phyloP scores from a whole-genome alignment of 345 rosid genomes.

The Citrus maxima region DNA sequence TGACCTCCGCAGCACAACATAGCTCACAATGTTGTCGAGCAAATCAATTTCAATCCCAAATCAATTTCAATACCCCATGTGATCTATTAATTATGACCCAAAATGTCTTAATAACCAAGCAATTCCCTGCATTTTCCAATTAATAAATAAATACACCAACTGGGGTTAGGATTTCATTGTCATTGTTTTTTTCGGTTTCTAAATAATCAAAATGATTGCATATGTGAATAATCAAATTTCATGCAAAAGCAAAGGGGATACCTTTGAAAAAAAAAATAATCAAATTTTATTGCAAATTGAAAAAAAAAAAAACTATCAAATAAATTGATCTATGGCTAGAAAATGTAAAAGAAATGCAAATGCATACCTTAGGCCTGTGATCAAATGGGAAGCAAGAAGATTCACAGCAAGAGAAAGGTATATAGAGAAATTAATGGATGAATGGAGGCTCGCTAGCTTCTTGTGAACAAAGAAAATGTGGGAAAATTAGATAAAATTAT shows the following conservation, averaged over 20 bases:
- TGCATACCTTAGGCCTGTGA: slow-evolving; percentile 10
- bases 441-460: not conserved
- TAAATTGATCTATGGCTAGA: not conserved
- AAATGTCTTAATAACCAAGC: not conserved
- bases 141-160: not conserved
- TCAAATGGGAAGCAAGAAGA: slow-evolving; percentile 6
- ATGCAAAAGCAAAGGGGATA: not conserved
- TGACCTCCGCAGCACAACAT: slow-evolving; percentile 93
- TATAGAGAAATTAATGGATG: not conserved
- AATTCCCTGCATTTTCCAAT: slow-evolving; percentile 17
- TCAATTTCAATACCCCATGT: slow-evolving; percentile 14
- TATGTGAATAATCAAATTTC: not conserved
- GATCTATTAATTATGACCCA: not conserved
- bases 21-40: slow-evolving; percentile 17
- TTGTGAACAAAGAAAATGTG: not conserved
- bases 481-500: not conserved
- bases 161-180: not conserved
- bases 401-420: not conserved
- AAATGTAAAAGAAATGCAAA: not conserved
- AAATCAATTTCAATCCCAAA: slow-evolving; percentile 6
- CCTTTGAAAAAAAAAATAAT: too few relatives aligned
- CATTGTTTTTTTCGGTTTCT: not conserved
- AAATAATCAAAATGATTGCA: not conserved
- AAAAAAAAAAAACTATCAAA: not conserved
- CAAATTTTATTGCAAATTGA: not conserved